Evolutionary conservation across 75 land plant genomes (phyloP), one percentile per base, ranked within the genome.

Genomic region (Pseudotsuga menziesii): DNA sequence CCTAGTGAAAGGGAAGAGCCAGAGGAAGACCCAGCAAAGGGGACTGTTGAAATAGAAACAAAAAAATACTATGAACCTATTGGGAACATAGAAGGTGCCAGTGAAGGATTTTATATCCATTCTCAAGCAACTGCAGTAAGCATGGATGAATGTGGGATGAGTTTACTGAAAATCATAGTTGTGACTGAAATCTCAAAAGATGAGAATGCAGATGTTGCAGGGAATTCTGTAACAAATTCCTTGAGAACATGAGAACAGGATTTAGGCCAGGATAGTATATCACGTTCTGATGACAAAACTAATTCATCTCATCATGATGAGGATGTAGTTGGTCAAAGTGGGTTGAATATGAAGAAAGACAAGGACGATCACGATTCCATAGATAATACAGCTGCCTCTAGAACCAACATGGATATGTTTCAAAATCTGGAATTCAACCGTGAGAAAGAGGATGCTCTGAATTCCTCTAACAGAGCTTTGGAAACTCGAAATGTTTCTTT

Each of bases 91-190:
- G 83, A 82, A 81, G 92, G 85, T 59, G 80, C 85, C 56, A 81
- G 86, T 76, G 93, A 87, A 55, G 89, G 87, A 19, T 86, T 89
- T 67, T 90, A 62, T 0, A 82, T 87, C 63, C 75, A 62, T 63
- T 85, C 90, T 76, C 84, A 86, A 69, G 83, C 81, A 32, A 78
- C 64, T 75, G 76, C 82, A 11, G 61, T 60, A 8, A 82, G 54
- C 61, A 87, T 78, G 15, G 95, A 85, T 88, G 97, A 94, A 75
- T 69, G 78, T 72, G 99, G 94, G 36, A 96, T 96, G 90, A 92
- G 89, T 75, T 75, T 97, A 55, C 89, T 97, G 79, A 97, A 97
- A 41, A 94, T 95, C 85, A 93, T 94, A 23, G 95, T 97, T 77
- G 85, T 94, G 58, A 88, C 85, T 61, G 92, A 92, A 79, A 85